phyloP scores from a whole-genome alignment of 2,329 filamentous ascomycete genomes.

The Calonectria honghensis region DNA sequence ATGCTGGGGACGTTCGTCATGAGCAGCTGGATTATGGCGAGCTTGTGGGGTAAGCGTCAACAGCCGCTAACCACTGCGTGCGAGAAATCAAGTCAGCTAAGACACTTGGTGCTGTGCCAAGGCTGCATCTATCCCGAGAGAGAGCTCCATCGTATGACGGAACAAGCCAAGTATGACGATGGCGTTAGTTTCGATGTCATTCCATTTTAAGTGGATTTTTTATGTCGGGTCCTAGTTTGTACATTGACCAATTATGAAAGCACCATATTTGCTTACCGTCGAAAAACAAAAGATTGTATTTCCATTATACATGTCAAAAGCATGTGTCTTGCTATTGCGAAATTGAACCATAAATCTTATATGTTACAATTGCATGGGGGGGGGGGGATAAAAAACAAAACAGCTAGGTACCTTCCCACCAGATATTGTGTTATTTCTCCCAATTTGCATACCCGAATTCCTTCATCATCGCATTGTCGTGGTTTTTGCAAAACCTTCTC shows the following conservation, averaged over 20 bases:
- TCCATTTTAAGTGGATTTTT: constrained; percentile 12
- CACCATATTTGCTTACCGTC: not conserved
- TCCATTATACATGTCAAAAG: not conserved
- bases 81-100: constrained; percentile 14
- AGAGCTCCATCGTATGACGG: not conserved
- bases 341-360: not conserved
- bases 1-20: constrained; percentile 50
- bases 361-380: not conserved
- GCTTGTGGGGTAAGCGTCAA: constrained; percentile 47
- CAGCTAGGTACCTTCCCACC: no score
- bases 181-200: not conserved
- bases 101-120: constrained; percentile 13
- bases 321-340: not conserved
- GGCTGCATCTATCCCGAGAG: constrained; percentile 3
- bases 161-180: not conserved
- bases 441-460: not conserved
- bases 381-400: no score
- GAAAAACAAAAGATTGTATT: not conserved
- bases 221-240: no score
- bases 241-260: not conserved
- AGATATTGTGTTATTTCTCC: not conserved
- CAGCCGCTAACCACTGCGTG: constrained; percentile 9
- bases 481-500: not conserved
- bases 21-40: constrained; percentile 42
- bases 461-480: not conserved